Percentiles rank a stretch among this genome's conserved stretches.
Conservation (phyloP, 2,329 filamentous ascomycete genomes). For the Fonsecaea pedrosoi region DNA sequence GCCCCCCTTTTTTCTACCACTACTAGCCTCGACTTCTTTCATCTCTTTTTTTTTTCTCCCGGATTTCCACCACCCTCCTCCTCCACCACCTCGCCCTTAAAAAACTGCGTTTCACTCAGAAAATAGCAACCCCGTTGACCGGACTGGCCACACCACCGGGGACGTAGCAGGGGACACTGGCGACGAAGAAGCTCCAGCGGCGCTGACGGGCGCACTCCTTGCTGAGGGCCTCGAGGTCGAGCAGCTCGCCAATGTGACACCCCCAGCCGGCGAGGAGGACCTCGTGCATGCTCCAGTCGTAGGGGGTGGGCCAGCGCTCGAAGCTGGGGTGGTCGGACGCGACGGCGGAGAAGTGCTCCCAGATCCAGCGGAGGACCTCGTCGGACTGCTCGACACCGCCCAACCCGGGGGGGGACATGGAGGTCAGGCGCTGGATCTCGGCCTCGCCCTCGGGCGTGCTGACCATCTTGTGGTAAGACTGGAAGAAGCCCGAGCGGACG, state of each 20-base stretch:
- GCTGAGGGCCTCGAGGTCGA: conserved; percentile 52
- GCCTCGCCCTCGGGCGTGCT: conserved; percentile 33
- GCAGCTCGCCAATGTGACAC: conserved; percentile 43
- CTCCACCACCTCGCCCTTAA: no score
- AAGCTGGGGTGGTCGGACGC: conserved; percentile 47
- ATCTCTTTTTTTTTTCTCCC: no score
- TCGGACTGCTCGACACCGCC: conserved; percentile 47
- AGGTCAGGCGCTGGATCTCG: conserved; percentile 34
- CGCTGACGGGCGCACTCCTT: conserved; percentile 47
- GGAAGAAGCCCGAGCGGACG: conserved; percentile 43
- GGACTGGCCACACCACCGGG: conserved; percentile 41
- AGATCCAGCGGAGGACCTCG: conserved; percentile 45
- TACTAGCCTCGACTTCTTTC: no score
- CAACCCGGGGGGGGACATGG: conserved; percentile 31
- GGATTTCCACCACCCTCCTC: no score
- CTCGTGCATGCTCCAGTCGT: conserved; percentile 41
- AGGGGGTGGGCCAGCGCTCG: conserved; percentile 40
- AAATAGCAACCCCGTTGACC: conserved; percentile 40
- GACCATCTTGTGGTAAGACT: conserved; percentile 36
- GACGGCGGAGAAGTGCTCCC: conserved; percentile 47
- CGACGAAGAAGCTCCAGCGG: conserved; percentile 58
- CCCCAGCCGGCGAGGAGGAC: conserved; percentile 44
- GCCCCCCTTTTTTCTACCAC: no score
- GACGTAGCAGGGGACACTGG: conserved; percentile 45
- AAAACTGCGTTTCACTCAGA: conserved; percentile 19